Conservation (phyloP, 2,329 filamentous ascomycete species). For the Helicocarpus griseus region DNA sequence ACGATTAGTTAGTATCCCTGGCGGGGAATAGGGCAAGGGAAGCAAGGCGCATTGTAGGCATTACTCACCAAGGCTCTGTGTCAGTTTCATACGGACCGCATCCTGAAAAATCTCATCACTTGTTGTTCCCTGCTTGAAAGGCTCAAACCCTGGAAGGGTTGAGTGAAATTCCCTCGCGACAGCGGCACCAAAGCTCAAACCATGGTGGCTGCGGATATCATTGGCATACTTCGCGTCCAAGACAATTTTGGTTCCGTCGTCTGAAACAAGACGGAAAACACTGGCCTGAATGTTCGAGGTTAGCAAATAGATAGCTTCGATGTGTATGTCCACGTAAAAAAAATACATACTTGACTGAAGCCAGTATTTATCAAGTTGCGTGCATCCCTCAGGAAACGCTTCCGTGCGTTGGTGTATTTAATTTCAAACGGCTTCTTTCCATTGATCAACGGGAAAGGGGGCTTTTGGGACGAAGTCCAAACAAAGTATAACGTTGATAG, state of each 20-base stretch:
- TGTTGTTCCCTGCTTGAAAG: conserved; percentile 7
- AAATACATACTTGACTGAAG: conserved; percentile 7
- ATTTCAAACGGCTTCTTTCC: not conserved
- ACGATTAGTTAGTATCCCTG: not conserved
- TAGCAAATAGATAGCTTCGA: too few relatives aligned
- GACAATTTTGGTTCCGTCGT: conserved; percentile 15
- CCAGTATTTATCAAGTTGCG: not conserved
- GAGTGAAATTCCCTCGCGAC: conserved; percentile 11
- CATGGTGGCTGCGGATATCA: conserved; percentile 16
- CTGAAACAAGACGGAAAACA: conserved; percentile 12
- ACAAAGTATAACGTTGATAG: not conserved
- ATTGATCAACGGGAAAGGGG: conserved; percentile 1
- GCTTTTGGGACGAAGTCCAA: not conserved
- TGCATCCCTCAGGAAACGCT: conserved; percentile 9
- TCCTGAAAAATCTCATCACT: conserved; percentile 13
- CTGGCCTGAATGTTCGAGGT: conserved; percentile 11
- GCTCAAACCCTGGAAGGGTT: conserved; percentile 5
- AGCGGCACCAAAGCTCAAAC: conserved; percentile 12
- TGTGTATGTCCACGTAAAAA: conserved; percentile 5
- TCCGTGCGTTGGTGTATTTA: conserved; percentile 8
- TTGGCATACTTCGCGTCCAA: conserved; percentile 15
- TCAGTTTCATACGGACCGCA: conserved; percentile 17
- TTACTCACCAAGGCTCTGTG: conserved; percentile 15
- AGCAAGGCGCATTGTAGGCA: not conserved
- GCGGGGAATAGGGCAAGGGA: not conserved